These are phyloP conservation scores for Tuber aestivum DNA, from an alignment of 495 filamentous ascomycete species.

Conservation along the genomic window DNA sequence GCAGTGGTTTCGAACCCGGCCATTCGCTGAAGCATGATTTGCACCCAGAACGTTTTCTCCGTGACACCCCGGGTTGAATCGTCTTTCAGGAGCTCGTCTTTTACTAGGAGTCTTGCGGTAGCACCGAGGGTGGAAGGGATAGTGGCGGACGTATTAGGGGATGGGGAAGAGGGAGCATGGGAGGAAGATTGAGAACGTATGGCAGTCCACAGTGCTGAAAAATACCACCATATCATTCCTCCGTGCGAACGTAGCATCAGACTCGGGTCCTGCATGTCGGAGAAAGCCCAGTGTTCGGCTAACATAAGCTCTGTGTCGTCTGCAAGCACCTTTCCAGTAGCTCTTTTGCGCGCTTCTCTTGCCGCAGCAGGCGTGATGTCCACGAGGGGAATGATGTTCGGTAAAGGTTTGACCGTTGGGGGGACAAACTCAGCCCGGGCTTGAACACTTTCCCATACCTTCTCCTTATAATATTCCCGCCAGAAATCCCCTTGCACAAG, in stretches of 20 bases:
- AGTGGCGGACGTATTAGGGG: not conserved
- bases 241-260: slow-evolving; percentile 7
- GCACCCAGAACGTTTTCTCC: slow-evolving; percentile 26
- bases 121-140: slow-evolving; percentile 1
- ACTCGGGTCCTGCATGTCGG: slow-evolving; percentile 8
- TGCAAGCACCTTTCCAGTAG: not conserved
- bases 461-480: slow-evolving; percentile 23
- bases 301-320: slow-evolving; percentile 27
- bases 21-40: slow-evolving; percentile 15
- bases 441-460: slow-evolving; percentile 29
- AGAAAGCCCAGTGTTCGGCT: slow-evolving; percentile 19
- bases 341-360: slow-evolving; percentile 3
- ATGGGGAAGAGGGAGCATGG: not conserved
- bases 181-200: not conserved
- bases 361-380: slow-evolving; percentile 8
- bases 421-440: slow-evolving; percentile 27
- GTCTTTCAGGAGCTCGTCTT: slow-evolving; percentile 6
- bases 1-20: slow-evolving; percentile 3
- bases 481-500: slow-evolving; percentile 17
- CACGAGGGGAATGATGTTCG: slow-evolving; percentile 17
- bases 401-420: slow-evolving; percentile 16
- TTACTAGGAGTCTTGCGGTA: slow-evolving; percentile 18
- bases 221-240: slow-evolving; percentile 16
- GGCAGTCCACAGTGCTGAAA: slow-evolving; percentile 16
- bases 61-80: slow-evolving; percentile 14